Conservation (phyloP, 2,329 filamentous ascomycete genomes). For the Acephala macrosclerotiorum region DNA sequence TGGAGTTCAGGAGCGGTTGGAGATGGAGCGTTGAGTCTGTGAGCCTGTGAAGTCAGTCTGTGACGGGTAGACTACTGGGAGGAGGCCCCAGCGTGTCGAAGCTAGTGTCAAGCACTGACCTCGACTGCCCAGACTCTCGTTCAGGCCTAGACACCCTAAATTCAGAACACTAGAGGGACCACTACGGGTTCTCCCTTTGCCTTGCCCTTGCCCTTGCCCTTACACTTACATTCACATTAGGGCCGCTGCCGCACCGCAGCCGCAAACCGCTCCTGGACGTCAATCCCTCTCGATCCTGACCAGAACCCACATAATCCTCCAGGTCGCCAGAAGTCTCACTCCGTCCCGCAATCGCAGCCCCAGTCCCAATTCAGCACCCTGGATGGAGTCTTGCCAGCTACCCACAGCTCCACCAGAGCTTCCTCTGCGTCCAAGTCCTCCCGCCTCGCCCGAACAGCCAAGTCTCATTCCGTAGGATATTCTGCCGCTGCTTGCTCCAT, state of each 20-base stretch:
- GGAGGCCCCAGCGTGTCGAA: neutral
- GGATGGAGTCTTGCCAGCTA: neutral
- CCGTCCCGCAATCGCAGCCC: neutral
- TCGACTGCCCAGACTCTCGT: neutral
- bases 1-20: neutral
- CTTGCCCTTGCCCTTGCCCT: too few relatives aligned
- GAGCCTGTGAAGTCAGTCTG: neutral
- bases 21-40: neutral
- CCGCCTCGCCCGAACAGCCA: neutral
- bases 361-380: neutral
- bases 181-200: neutral
- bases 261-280: neutral
- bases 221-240: neutral
- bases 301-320: too few relatives aligned
- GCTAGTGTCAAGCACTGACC: conserved; percentile 2
- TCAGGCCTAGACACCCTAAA: neutral
- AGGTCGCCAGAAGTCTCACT: neutral
- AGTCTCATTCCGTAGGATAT: neutral
- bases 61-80: neutral
- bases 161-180: neutral
- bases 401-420: neutral
- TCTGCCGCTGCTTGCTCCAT: neutral
- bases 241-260: neutral
- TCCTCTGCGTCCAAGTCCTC: neutral
- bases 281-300: neutral